Conservation (phyloP, 176 grass and related monocot species). For the Avena atlantica region DNA sequence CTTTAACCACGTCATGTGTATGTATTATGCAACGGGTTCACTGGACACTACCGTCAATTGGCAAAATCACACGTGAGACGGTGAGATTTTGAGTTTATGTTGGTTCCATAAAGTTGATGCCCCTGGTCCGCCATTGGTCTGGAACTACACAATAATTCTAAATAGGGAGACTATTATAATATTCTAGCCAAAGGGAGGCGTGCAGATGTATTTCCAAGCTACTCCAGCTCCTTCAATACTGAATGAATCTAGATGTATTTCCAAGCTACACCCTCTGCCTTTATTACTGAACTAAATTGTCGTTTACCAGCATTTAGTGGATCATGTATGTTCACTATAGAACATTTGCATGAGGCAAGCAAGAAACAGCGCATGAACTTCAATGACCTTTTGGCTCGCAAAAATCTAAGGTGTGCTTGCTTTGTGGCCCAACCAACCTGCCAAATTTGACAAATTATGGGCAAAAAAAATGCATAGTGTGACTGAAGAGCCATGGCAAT, state of each 20-base stretch:
- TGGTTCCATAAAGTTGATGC: background rate
- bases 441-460: background rate
- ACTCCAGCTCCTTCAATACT: background rate
- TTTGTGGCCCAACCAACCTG: background rate
- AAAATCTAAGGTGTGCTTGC: background rate
- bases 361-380: background rate
- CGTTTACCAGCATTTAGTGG: background rate
- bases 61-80: background rate
- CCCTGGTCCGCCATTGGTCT: slow-evolving; percentile 3
- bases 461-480: background rate
- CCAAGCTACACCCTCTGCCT: background rate
- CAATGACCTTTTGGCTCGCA: background rate
- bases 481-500: background rate
- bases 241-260: slow-evolving; percentile 10
- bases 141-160: slow-evolving; percentile 6
- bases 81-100: background rate
- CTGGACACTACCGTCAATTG: background rate
- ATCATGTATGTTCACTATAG: background rate
- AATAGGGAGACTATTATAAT: background rate
- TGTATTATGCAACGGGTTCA: background rate
- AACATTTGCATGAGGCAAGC: background rate
- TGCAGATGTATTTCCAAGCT: background rate
- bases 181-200: background rate
- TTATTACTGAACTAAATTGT: slow-evolving; percentile 9
- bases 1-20: background rate